phyloP scores from a whole-genome alignment of 2,329 filamentous ascomycete species.

The Tolypocladium sp. region DNA sequence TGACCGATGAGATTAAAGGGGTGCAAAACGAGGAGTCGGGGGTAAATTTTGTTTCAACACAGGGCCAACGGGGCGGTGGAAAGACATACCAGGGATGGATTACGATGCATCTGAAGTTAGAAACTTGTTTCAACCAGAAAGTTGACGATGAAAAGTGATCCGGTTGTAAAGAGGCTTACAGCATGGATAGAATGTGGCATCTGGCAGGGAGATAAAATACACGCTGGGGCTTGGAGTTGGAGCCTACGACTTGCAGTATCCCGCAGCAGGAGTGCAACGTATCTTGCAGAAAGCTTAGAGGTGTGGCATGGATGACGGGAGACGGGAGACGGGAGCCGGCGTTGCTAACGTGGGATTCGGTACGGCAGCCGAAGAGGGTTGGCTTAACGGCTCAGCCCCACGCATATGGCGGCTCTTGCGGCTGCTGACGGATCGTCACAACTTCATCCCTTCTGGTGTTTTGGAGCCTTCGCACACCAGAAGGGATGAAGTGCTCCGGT shows the following conservation, averaged over 20 bases:
- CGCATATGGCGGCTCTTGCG: not conserved
- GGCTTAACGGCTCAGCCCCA: not conserved
- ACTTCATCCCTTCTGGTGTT: not conserved
- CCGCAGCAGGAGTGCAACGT: not conserved
- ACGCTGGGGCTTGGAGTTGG: not conserved
- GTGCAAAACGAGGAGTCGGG: not conserved
- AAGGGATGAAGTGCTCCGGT: not conserved
- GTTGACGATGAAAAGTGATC: not conserved
- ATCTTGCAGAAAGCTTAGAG: not conserved
- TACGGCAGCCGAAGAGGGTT: not conserved
- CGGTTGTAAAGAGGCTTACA: not conserved
- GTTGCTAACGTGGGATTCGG: not conserved
- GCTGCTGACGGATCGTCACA: not conserved
- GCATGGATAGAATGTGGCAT: not conserved
- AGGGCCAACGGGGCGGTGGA: too few species aligned
- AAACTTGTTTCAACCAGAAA: not conserved
- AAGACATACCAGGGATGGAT: not conserved
- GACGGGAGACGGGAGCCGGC: not conserved
- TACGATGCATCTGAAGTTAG: not conserved
- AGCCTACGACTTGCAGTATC: not conserved
- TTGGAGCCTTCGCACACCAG: too few species aligned
- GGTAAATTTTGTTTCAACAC: not conserved
- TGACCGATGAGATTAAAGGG: not conserved
- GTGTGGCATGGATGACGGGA: not conserved
- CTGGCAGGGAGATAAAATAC: not conserved